A percentile compares a stretch with the other conserved stretches of the same genome.
Conservation (phyloP, 2,329 filamentous ascomycete genomes). For the Setomelanomma holmii region DNA sequence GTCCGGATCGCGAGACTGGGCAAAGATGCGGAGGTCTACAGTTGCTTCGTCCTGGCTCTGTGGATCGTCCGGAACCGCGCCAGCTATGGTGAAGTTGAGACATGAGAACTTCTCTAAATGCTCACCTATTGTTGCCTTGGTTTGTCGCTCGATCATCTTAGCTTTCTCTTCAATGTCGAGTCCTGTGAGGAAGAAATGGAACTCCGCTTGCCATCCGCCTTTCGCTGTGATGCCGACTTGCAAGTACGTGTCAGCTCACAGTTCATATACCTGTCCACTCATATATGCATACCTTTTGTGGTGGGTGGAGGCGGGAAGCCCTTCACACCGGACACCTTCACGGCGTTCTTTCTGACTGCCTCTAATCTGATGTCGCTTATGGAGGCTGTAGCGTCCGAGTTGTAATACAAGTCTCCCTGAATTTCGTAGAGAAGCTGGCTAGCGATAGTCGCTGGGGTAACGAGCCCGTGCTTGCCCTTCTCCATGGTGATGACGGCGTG, state of each 20-base stretch:
- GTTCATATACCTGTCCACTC: background rate
- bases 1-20: constrained; percentile 26
- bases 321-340: constrained; percentile 43
- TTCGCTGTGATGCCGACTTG: constrained; percentile 52
- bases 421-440: constrained; percentile 53
- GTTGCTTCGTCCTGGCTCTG: constrained; percentile 32
- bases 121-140: constrained; percentile 44
- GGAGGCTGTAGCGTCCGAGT: constrained; percentile 51
- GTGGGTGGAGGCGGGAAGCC: constrained; percentile 40
- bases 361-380: constrained; percentile 43
- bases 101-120: constrained; percentile 46
- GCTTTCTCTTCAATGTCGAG: constrained; percentile 55
- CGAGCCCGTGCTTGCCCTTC: constrained; percentile 42
- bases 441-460: constrained; percentile 39
- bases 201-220: constrained; percentile 55
- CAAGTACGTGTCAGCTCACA: background rate
- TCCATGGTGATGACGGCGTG: constrained; percentile 46
- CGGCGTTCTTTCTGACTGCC: constrained; percentile 33
- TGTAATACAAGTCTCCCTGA: constrained; percentile 51
- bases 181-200: constrained; percentile 54
- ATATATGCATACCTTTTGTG: constrained; percentile 32
- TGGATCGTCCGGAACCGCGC: constrained; percentile 24
- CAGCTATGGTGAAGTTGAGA: constrained; percentile 49
- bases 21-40: constrained; percentile 33
- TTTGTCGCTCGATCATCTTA: constrained; percentile 49